Conservation (phyloP, 768 basidiomycete species). For the Amanita exitialis region DNA sequence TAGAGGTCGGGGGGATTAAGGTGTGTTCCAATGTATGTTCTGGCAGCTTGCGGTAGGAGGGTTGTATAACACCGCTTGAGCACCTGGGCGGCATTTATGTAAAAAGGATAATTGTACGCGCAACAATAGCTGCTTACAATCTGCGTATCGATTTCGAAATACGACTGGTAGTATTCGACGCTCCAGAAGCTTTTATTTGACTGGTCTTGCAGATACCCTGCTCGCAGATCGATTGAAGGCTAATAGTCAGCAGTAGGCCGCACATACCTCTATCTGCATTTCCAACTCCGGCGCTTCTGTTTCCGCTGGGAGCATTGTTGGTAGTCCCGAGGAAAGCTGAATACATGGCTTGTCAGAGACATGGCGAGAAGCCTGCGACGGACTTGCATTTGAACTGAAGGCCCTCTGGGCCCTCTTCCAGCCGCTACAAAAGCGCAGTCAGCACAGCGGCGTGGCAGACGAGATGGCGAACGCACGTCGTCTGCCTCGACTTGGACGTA, state of each 20-base stretch:
- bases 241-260: background rate
- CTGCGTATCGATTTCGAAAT: slow-evolving; percentile 83
- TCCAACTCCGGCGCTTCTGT: slow-evolving; percentile 28
- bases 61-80: slow-evolving; percentile 70
- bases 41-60: slow-evolving; percentile 57
- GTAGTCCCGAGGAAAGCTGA: slow-evolving; percentile 49
- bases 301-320: slow-evolving; percentile 21
- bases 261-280: slow-evolving; percentile 39
- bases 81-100: slow-evolving; percentile 32
- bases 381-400: slow-evolving; percentile 63
- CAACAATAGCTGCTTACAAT: slow-evolving; percentile 30
- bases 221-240: background rate
- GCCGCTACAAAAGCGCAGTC: slow-evolving; percentile 22
- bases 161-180: slow-evolving; percentile 77
- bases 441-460: background rate
- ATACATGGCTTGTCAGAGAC: slow-evolving; percentile 1
- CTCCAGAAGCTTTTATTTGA: slow-evolving; percentile 59
- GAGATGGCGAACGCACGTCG: slow-evolving; percentile 35
- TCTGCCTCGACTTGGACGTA: slow-evolving; percentile 66
- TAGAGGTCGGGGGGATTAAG: slow-evolving; percentile 68
- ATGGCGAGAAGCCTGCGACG: background rate
- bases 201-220: slow-evolving; percentile 61
- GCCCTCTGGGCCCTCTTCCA: slow-evolving; percentile 61
- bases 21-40: slow-evolving; percentile 49
- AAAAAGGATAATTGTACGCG: slow-evolving; percentile 1